Base-by-base conservation (phyloP, 179 eudicot species). In the Dionaea muscipula region DNA sequence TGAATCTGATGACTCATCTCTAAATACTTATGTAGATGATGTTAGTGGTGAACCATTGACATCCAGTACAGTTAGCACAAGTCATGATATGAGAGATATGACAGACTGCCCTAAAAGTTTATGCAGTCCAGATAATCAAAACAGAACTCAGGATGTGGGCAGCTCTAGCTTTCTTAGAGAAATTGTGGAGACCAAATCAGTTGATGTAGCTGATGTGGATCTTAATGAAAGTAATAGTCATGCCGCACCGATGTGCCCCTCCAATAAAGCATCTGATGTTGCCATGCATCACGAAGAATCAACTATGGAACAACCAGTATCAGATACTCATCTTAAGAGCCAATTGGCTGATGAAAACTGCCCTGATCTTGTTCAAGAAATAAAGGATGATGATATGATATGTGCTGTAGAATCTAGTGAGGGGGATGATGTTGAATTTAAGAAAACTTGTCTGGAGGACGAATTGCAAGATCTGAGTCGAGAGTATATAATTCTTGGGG, bases 371-470 rank as follows among this genome's bases (percentile, higher is more conserved):
- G 22, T 47, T 68, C 54, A 56, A 43, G 71, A 66, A 58, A 61
- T 41, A 50, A 68, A 61, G 59, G 68, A 70, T 31, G 59, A 52
- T 57, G 46, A 28, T 4, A 66, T 59, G 21, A 28, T 39, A 33
- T 53, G 63, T 63, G 45, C 59, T 35, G 48, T 26, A 3, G 38
- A 44, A 77, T 60, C 66, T 58, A 41, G 43, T 28, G 63, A 49
- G 25, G 59, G 67, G n/a, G 71, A 64, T 43, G 72, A 60, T 39
- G 20, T 49, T 64, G 76, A 78, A 39, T 56, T 72, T 39, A 49
- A 68, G 25, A 73, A 74, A 64, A 78, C 74, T 52, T 50, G 53
- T 66, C 63, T 84, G 75, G 91, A 84, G 68, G 95, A 80, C 56
- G 91, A 86, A 68, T 67, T 87, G 68, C 53, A 50, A 66, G 55